Evolutionary conservation across 1,139 yeast genomes (phyloP).

Genomic region (Pichia sp.): DNA sequence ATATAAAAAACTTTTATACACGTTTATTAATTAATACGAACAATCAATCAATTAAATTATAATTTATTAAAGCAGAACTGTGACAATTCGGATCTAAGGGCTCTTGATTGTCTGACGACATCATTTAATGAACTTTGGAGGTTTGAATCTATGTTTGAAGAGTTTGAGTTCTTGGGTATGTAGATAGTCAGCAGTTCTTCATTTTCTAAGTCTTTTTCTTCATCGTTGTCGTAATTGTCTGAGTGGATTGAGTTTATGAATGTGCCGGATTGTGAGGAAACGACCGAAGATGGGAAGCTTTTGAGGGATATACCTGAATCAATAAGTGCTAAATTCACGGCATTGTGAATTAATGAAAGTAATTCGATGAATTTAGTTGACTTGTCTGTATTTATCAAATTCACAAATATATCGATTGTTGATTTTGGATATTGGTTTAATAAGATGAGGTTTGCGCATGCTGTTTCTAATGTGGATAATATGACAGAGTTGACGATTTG

Average conservation of each 20-base stretch:
- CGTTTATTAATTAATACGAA: too few relatives aligned
- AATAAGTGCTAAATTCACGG: constrained; percentile 70
- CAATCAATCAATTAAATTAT: background rate
- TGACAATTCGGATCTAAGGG: constrained; percentile 48
- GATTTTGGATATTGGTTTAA: constrained; percentile 85
- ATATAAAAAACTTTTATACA: too few relatives aligned
- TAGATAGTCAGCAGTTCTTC: constrained; percentile 56
- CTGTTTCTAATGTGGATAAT: constrained; percentile 48
- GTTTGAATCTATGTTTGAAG: constrained; percentile 3
- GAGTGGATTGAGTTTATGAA: constrained; percentile 24
- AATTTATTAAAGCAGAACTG: constrained; percentile 23
- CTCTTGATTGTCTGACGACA: constrained; percentile 43
- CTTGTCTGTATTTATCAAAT: constrained; percentile 51
- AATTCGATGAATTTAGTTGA: constrained; percentile 37
- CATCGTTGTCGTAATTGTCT: constrained; percentile 11
- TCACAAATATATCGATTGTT: constrained; percentile 76
- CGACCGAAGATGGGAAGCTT: constrained; percentile 61
- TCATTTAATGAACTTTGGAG: constrained; percentile 31
- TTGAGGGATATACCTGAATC: constrained; percentile 81
- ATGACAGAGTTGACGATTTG: constrained; percentile 14
- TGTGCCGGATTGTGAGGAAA: constrained; percentile 23
- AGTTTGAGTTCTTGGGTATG: constrained; percentile 36
- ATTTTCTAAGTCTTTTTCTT: constrained; percentile 14
- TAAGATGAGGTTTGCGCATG: constrained; percentile 49
- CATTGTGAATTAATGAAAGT: constrained; percentile 51